phyloP scores from a whole-genome alignment of 2,329 filamentous ascomycete species.

The Fusarium sp. region DNA sequence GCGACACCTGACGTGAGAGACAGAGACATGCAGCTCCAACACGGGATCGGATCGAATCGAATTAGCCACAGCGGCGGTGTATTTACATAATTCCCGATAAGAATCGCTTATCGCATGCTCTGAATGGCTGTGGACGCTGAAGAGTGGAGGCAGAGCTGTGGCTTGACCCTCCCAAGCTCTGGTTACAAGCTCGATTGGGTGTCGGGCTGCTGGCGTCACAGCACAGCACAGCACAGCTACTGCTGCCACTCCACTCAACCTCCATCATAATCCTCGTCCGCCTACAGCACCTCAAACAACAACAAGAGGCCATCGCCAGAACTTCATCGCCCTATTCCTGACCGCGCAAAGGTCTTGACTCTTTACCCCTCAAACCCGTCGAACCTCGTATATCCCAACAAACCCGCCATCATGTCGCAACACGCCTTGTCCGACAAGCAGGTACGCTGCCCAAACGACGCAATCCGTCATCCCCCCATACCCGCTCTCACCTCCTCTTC shows the following conservation, averaged over 20 bases:
- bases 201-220: conserved; percentile 44
- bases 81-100: conserved; percentile 47
- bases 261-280: conserved; percentile 34
- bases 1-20: conserved; percentile 43
- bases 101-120: conserved; percentile 6
- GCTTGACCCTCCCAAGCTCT: conserved; percentile 35
- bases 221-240: conserved; percentile 46
- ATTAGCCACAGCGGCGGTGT: conserved; percentile 46
- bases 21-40: conserved; percentile 36
- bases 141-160: conserved; percentile 35
- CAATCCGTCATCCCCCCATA: conserved; percentile 25
- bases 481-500: conserved; percentile 19
- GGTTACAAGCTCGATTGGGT: conserved; percentile 23
- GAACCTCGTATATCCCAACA: conserved; percentile 25
- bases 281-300: conserved; percentile 11
- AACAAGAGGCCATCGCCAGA: conserved; percentile 41
- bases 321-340: conserved; percentile 21
- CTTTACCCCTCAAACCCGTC: conserved; percentile 6
- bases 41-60: conserved; percentile 29
- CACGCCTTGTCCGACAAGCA: conserved; percentile 98
- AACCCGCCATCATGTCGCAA: conserved; percentile 80
- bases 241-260: conserved; percentile 32
- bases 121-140: conserved; percentile 30
- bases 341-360: conserved; percentile 8
- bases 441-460: conserved; percentile 63